Conservation (phyloP, 768 basidiomycete species). For the Trametes cingulata region DNA sequence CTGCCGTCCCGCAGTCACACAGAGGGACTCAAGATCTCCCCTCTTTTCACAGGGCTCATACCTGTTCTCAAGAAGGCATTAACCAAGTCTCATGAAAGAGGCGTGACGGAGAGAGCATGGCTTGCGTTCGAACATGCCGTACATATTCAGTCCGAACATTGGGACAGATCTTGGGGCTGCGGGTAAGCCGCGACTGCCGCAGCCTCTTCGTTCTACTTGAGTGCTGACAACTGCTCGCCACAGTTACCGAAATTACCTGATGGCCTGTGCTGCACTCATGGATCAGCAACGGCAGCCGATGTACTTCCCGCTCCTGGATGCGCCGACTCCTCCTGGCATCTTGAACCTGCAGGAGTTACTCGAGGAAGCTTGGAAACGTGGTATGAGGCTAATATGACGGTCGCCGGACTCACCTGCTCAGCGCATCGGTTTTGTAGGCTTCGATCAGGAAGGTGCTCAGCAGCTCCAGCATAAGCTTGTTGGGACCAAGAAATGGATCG, state of each 20-base stretch:
- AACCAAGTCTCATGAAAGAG: conserved; percentile 49
- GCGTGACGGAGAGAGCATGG: conserved; percentile 53
- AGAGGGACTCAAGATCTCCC: background rate
- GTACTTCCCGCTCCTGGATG: conserved; percentile 62
- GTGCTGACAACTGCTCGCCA: background rate
- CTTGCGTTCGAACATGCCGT: conserved; percentile 66
- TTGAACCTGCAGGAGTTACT: conserved; percentile 77
- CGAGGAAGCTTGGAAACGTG: conserved; percentile 77
- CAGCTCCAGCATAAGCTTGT: conserved; percentile 55
- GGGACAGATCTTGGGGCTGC: conserved; percentile 69
- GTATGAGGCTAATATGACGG: conserved; percentile 35
- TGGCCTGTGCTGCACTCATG: conserved; percentile 74
- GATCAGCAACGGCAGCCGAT: conserved; percentile 59
- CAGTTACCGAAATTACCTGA: conserved; percentile 83
- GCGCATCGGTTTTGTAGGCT: conserved; percentile 46
- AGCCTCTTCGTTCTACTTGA: background rate
- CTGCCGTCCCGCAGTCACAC: background rate
- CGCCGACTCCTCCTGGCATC: conserved; percentile 64
- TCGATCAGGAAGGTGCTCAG: conserved; percentile 66
- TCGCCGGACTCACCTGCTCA: background rate
- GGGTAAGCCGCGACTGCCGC: conserved; percentile 23
- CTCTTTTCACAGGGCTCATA: conserved; percentile 54
- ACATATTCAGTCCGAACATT: conserved; percentile 56
- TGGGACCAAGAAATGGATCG: conserved; percentile 75
- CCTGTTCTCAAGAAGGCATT: conserved; percentile 60